Base-by-base conservation (phyloP, 192 early-diverging fungal genomes). In the Umbelopsis sp. region DNA sequence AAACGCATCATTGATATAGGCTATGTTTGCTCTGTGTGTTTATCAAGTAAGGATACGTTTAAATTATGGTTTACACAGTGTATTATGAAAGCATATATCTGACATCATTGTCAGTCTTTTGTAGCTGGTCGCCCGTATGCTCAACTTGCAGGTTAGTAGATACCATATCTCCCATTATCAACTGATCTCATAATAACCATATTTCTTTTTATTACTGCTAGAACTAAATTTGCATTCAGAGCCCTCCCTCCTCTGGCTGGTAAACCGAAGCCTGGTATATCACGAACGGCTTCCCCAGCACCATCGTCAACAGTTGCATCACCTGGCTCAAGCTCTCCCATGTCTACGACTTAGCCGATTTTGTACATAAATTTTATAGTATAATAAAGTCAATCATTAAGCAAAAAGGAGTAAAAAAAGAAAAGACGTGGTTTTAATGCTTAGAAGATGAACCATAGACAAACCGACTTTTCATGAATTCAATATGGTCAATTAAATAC, bases 21-120 rank as follows among this genome's bases (percentile, higher is more conserved):
- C 0, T 98, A 86, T 81, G 98, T 99, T n/a, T 99, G 98, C 76
- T 97, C 95, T 1, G 97, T 98, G 14, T 99, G 98, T 74, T 77
- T 99, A 31, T 96, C 98, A 20, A 97, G 93, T 94, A 88, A 77
- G 79, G 70, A 47, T 38, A 38, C n/a, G 12, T 29, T 41, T 20
- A 34, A 26, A 67, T 72, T 50, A 9, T 50, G 36, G 50, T 17
- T 20, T 17, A 14, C 10, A n/a, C n/a, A n/a, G n/a, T n/a, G 51
- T 24, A 22, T n/a, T 36, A 26, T 43, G 25, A 4, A 50, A 26
- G 25, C 10, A 25, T 14, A 26, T 56, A 38, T 25, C n/a, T 62
- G 12, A 59, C n/a, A 8, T 34, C 9, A 21, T 44, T 49, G 14
- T 26, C 67, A 84, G 83, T 92, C 69, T 92, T 92, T 79, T 92